Conservation (phyloP, 495 filamentous ascomycete genomes). For the Aspergillus diversus region DNA sequence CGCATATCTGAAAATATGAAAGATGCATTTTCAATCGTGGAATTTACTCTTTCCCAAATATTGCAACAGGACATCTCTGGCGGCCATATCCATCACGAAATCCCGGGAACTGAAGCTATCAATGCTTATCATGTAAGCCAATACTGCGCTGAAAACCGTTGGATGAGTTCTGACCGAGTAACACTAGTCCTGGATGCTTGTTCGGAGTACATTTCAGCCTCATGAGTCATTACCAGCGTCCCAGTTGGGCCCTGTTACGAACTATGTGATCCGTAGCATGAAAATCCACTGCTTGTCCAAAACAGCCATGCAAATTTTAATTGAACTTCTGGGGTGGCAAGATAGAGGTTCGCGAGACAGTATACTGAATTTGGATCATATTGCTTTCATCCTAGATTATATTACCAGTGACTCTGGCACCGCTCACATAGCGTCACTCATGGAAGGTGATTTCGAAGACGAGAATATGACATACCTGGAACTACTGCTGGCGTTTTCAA, state of each 20-base stretch:
- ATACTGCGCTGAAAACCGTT: background rate
- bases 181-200: constrained; percentile 32
- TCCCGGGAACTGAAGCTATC: constrained; percentile 37
- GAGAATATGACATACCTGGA: constrained; percentile 70
- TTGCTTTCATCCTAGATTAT: constrained; percentile 33
- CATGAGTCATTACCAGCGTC: constrained; percentile 24
- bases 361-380: constrained; percentile 27
- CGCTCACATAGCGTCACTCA: constrained; percentile 46
- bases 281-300: constrained; percentile 35
- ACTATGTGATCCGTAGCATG: constrained; percentile 28
- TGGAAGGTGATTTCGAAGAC: constrained; percentile 63
- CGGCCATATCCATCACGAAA: constrained; percentile 25
- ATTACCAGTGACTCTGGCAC: constrained; percentile 41
- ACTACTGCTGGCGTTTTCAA: constrained; percentile 68
- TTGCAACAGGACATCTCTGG: constrained; percentile 33
- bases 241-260: constrained; percentile 25
- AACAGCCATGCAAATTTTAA: constrained; percentile 37
- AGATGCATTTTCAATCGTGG: constrained; percentile 43
- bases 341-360: constrained; percentile 28
- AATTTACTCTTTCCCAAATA: constrained; percentile 42
- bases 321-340: constrained; percentile 35
- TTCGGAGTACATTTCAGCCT: constrained; percentile 30
- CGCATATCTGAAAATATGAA: constrained; percentile 37
- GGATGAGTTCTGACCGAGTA: constrained; percentile 20
- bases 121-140: constrained; percentile 42